Evolutionary conservation across 805 yeast species (phyloP).

Genomic region (Wickerhamomyces subpelliculosus): DNA sequence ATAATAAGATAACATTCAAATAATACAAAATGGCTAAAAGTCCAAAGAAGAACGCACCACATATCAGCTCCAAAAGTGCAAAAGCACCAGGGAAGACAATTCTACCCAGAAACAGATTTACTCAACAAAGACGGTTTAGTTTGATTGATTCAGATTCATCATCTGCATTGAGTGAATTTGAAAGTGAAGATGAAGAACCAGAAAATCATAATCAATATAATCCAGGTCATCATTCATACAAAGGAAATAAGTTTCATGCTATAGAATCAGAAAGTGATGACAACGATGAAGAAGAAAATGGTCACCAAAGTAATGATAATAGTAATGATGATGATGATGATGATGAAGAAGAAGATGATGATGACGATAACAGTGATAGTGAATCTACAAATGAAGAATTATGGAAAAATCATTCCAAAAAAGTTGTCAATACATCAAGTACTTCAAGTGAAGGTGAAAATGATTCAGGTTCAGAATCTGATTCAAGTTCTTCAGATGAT

Average conservation of each 20-base stretch:
- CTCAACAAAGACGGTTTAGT: constrained; percentile 35
- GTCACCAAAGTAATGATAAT: constrained; percentile 14
- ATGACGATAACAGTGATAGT: constrained; percentile 14
- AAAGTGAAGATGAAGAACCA: constrained; percentile 24
- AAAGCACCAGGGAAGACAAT: constrained; percentile 24
- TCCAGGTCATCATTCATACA: neutral
- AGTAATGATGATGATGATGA: too few species aligned
- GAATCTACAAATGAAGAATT: constrained; percentile 20
- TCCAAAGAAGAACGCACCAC: constrained; percentile 22
- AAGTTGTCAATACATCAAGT: constrained; percentile 25
- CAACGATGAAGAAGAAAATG: constrained; percentile 21
- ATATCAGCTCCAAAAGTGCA: constrained; percentile 17
- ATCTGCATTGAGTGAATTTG: constrained; percentile 31
- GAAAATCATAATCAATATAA: constrained; percentile 2
- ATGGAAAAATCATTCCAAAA: constrained; percentile 20
- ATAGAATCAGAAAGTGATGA: constrained; percentile 28
- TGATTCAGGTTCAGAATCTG: constrained; percentile 31
- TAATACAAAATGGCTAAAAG: constrained; percentile 21
- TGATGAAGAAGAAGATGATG: constrained; percentile 21
- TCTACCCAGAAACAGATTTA: constrained; percentile 13
- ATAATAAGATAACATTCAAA: neutral
- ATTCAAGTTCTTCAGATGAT: constrained; percentile 50
- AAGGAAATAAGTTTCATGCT: constrained; percentile 20
- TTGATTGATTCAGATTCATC: constrained; percentile 34
- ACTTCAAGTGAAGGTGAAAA: constrained; percentile 27